Conservation (phyloP, 1,139 yeast genomes). For the Yamadazyma triangularis region DNA sequence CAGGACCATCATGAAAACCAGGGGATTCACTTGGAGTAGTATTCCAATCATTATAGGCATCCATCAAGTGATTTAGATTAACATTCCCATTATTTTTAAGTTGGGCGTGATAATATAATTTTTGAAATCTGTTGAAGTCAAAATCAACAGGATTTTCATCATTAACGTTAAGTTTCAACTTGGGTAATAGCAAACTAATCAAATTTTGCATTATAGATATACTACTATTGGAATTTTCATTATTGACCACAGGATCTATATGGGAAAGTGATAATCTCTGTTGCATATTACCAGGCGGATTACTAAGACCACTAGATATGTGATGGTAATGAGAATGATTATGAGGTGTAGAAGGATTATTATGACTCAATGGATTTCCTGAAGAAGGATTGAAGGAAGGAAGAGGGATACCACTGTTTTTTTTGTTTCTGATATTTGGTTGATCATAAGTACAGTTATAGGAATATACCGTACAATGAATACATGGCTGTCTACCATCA, state of each 20-base stretch:
- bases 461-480: slow-evolving; percentile 84
- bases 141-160: slow-evolving; percentile 27
- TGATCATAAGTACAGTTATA: slow-evolving; percentile 69
- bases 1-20: slow-evolving; percentile 3
- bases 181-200: slow-evolving; percentile 46
- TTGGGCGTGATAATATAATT: slow-evolving; percentile 19
- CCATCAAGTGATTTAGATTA: slow-evolving; percentile 20
- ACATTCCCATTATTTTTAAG: slow-evolving; percentile 14
- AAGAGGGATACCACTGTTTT: slow-evolving; percentile 29
- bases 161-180: slow-evolving; percentile 34
- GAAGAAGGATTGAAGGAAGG: slow-evolving; percentile 14
- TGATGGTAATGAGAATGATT: background rate
- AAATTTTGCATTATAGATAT: slow-evolving; percentile 23
- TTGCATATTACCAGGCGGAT: slow-evolving; percentile 11
- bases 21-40: slow-evolving; percentile 3
- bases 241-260: slow-evolving; percentile 2
- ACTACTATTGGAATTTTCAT: too few relatives aligned
- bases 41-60: slow-evolving; percentile 19
- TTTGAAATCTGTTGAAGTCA: slow-evolving; percentile 32
- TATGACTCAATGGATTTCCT: background rate
- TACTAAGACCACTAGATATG: background rate
- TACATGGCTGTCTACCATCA: slow-evolving; percentile 84
- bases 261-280: slow-evolving; percentile 2
- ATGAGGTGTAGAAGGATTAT: background rate
- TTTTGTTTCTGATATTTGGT: slow-evolving; percentile 61